Conservation (phyloP, 108 stramenopile species). For the Cylindrotheca closterium region DNA sequence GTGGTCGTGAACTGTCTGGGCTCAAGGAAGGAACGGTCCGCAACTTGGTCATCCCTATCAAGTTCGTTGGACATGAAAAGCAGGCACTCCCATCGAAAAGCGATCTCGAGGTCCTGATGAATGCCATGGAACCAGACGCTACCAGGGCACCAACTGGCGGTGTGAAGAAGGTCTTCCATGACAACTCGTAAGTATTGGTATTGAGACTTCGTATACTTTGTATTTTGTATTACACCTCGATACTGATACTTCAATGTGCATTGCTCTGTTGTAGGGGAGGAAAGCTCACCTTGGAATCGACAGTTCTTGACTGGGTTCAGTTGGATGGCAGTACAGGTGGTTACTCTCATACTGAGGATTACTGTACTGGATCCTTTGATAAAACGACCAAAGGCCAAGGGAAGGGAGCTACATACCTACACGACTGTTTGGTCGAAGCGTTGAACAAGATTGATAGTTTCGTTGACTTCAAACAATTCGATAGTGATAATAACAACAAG, state of each 20-base stretch:
- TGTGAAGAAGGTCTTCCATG: conserved; percentile 22
- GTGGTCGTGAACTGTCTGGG: too few relatives aligned
- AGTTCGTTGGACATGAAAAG: conserved; percentile 31
- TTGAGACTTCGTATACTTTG: too few relatives aligned
- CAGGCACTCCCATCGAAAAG: conserved; percentile 19
- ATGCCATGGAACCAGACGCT: conserved; percentile 13
- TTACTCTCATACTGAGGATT: neutral
- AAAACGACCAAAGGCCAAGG: too few relatives aligned
- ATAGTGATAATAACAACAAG: conserved; percentile 17
- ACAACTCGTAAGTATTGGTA: conserved; percentile 39
- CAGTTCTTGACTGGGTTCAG: conserved; percentile 15
- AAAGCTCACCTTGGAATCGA: conserved; percentile 17
- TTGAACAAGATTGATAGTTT: too few relatives aligned
- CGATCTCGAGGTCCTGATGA: conserved; percentile 29
- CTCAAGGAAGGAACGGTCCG: conserved; percentile 34
- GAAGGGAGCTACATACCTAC: conserved; percentile 13
- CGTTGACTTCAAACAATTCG: conserved; percentile 24
- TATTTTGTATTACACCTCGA: too few relatives aligned
- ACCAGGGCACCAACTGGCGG: conserved; percentile 35
- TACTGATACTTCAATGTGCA: conserved; percentile 24
- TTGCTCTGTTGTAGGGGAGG: conserved; percentile 13
- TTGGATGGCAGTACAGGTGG: neutral
- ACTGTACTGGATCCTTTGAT: too few relatives aligned
- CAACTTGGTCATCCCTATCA: conserved; percentile 27
- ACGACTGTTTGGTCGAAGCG: conserved; percentile 14